Evolutionary conservation across 140 eudicot species (phyloP).

Genomic region (Bidens hawaiensis): DNA sequence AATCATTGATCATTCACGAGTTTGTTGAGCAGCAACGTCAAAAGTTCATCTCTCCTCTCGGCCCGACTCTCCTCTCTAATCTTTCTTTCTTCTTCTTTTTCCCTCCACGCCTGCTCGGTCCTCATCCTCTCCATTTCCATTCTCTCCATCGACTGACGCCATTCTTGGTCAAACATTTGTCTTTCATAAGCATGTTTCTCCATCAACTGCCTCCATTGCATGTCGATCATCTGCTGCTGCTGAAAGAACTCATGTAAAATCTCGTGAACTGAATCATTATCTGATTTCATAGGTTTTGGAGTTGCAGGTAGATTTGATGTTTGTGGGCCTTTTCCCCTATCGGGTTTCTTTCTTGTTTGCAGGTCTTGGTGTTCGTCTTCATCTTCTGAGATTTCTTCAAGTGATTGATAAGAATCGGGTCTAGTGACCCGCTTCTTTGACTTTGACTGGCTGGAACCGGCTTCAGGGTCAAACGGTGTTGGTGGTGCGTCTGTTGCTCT

Average conservation of each 20-base stretch:
- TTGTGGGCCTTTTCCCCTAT: constrained; percentile 36
- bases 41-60: constrained; percentile 70
- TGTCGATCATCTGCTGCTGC: constrained; percentile 65
- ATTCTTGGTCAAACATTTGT: constrained; percentile 55
- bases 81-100: constrained; percentile 76
- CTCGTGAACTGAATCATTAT: constrained; percentile 30
- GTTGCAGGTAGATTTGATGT: constrained; percentile 17
- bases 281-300: constrained; percentile 9
- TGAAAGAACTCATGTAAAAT: constrained; percentile 46
- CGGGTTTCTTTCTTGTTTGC: constrained; percentile 36
- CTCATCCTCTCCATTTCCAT: constrained; percentile 65
- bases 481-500: constrained; percentile 35
- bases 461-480: constrained; percentile 33
- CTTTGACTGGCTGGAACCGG: constrained; percentile 32
- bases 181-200: constrained; percentile 62
- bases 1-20: constrained; percentile 45
- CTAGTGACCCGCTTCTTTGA: constrained; percentile 35
- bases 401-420: constrained; percentile 33
- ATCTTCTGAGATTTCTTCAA: constrained; percentile 43
- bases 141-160: constrained; percentile 74
- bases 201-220: constrained; percentile 64
- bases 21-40: constrained; percentile 59
- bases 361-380: constrained; percentile 38
- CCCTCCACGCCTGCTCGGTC: constrained; percentile 67
- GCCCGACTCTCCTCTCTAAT: constrained; percentile 70